Percentiles rank a stretch among this genome's conserved stretches.
Conservation (phyloP, 352 stramenopile genomes). For the Globisporangium mamillatum region DNA sequence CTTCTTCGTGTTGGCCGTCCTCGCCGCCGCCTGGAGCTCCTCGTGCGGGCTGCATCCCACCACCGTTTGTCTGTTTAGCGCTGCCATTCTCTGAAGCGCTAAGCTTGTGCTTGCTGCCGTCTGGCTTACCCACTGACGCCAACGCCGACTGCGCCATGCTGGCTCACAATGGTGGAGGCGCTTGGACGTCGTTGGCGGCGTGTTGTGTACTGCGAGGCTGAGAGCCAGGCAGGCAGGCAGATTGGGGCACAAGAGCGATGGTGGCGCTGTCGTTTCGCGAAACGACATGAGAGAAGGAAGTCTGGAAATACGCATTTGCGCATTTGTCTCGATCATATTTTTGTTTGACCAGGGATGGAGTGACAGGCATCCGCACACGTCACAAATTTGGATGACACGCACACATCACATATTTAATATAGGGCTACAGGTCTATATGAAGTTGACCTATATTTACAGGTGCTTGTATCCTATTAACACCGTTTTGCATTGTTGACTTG, state of each 20-base stretch:
- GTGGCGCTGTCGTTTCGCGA: neutral
- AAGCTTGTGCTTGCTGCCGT: neutral
- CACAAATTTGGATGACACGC: neutral
- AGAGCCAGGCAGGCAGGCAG: neutral
- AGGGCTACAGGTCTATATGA: too few species aligned
- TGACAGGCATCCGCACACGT: neutral
- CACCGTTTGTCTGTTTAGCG: neutral
- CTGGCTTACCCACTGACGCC: neutral
- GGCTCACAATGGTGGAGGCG: neutral
- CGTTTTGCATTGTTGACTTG: too few species aligned
- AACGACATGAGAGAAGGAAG: neutral
- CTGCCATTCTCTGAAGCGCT: neutral
- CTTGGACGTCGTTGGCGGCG: neutral
- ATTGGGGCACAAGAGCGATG: neutral
- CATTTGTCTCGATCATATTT: too few species aligned
- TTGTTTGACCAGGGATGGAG: neutral
- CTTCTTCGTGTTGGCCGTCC: constrained; percentile 27
- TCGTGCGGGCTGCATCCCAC: neutral
- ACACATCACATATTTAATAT: too few species aligned
- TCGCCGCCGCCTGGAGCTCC: neutral
- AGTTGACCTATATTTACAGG: too few species aligned
- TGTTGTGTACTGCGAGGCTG: neutral
- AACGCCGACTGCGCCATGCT: neutral
- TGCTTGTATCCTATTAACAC: too few species aligned
- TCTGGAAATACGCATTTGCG: neutral